These are phyloP conservation scores for Talaromyces sp. DNA, from an alignment of 2,329 filamentous ascomycete species.

Conservation along the genomic window DNA sequence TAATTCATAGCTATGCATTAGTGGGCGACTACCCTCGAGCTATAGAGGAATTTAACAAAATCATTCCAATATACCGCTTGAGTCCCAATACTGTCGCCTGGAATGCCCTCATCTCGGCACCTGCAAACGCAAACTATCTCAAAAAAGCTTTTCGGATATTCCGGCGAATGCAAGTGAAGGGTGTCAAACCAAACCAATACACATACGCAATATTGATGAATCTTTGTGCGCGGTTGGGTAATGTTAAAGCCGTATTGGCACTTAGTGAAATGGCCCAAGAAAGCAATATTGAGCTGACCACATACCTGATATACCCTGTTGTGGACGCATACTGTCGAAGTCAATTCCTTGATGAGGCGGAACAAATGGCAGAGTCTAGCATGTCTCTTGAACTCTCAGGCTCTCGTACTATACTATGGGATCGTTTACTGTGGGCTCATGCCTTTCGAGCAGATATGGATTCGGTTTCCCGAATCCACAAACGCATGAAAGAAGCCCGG, in stretches of 20 bases:
- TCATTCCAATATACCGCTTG: slow-evolving; percentile 53
- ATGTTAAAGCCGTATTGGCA: slow-evolving; percentile 63
- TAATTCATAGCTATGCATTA: slow-evolving; percentile 68
- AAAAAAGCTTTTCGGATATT: slow-evolving; percentile 63
- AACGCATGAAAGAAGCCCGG: slow-evolving; percentile 49
- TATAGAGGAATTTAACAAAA: slow-evolving; percentile 58
- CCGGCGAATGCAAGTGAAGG: slow-evolving; percentile 50
- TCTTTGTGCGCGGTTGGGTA: slow-evolving; percentile 65
- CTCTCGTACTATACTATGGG: slow-evolving; percentile 66
- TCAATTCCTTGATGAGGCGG: slow-evolving; percentile 51
- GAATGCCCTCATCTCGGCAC: slow-evolving; percentile 73
- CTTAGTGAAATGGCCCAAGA: slow-evolving; percentile 61
- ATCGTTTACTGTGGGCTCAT: slow-evolving; percentile 66
- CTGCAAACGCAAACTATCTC: slow-evolving; percentile 63
- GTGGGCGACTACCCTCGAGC: slow-evolving; percentile 61
- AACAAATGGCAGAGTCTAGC: slow-evolving; percentile 55
- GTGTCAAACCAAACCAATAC: slow-evolving; percentile 54
- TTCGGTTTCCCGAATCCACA: slow-evolving; percentile 51
- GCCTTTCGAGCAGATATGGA: slow-evolving; percentile 59
- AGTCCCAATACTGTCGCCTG: slow-evolving; percentile 59
- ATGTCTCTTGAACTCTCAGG: slow-evolving; percentile 49
- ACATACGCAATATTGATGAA: slow-evolving; percentile 72
- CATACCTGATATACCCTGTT: slow-evolving; percentile 59
- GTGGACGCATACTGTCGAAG: slow-evolving; percentile 65
- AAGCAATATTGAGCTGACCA: slow-evolving; percentile 47